Evolutionary conservation across 441 rosid genomes (phyloP).

Genomic region (Monsonia emarginata): DNA sequence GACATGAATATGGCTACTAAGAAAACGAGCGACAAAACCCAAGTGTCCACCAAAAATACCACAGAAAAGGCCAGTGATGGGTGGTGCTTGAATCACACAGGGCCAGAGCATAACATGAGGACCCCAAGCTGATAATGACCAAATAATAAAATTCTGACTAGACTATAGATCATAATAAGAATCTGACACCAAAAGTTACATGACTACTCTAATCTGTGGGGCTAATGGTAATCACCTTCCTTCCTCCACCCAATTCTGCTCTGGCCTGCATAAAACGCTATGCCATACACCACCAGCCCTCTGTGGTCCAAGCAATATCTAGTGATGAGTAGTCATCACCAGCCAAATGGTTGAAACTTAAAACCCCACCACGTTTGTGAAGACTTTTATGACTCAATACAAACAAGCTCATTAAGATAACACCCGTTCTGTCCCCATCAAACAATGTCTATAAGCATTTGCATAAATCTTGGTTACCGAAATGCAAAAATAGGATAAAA

Average conservation of each 20-base stretch:
- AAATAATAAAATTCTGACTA: neutral
- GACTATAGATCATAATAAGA: neutral
- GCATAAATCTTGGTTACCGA: neutral
- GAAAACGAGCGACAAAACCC: neutral
- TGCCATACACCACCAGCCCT: neutral
- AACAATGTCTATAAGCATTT: no score
- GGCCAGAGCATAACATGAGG: neutral
- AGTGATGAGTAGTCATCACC: no score
- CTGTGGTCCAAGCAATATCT: no score
- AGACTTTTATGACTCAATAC: neutral
- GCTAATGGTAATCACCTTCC: neutral
- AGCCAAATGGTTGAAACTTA: neutral
- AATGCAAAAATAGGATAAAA: neutral
- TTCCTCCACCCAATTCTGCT: neutral
- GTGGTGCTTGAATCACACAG: neutral
- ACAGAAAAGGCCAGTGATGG: neutral
- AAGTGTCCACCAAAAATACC: neutral
- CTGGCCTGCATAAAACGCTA: neutral
- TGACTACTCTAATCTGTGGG: neutral
- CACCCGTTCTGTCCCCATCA: no score
- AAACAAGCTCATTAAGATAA: no score
- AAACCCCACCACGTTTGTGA: neutral
- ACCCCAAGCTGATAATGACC: neutral
- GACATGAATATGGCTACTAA: neutral
- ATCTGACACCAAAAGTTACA: neutral